A percentile compares a stretch with the other conserved stretches of the same genome.
phyloP scores from a whole-genome alignment of 805 yeast genomes.

The Starmerella floricola region DNA sequence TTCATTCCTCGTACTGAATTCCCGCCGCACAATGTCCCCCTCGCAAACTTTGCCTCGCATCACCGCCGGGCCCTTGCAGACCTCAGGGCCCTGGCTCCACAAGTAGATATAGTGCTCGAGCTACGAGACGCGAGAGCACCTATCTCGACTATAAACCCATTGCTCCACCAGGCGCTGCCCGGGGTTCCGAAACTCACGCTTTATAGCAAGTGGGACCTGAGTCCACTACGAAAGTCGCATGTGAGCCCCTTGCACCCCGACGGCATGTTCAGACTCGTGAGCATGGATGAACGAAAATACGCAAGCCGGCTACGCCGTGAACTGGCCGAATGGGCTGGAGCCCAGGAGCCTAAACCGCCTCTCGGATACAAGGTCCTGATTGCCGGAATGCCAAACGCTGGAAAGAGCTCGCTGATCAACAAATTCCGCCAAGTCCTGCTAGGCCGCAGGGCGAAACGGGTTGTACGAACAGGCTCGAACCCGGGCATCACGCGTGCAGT shows the following conservation, averaged over 20 bases:
- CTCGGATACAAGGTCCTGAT: slow-evolving; percentile 65
- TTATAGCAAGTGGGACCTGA: slow-evolving; percentile 65
- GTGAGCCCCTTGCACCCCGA: slow-evolving; percentile 41
- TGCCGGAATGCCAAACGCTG: slow-evolving; percentile 96
- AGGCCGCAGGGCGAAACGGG: slow-evolving; percentile 35
- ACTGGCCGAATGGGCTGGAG: slow-evolving; percentile 32
- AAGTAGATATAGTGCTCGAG: slow-evolving; percentile 70
- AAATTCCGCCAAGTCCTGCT: slow-evolving; percentile 43
- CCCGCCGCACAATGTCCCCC: slow-evolving; percentile 56
- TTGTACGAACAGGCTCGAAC: slow-evolving; percentile 70
- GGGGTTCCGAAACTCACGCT: slow-evolving; percentile 47
- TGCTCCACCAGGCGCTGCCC: slow-evolving; percentile 56
- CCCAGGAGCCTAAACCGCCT: slow-evolving; percentile 57
- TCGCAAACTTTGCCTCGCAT: slow-evolving; percentile 82
- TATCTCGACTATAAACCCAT: slow-evolving; percentile 61
- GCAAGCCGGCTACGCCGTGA: slow-evolving; percentile 40
- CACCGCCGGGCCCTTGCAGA: slow-evolving; percentile 65
- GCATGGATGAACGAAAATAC: slow-evolving; percentile 43
- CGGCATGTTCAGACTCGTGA: slow-evolving; percentile 39
- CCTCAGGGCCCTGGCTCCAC: slow-evolving; percentile 60
- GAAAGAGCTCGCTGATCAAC: slow-evolving; percentile 81
- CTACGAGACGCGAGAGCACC: slow-evolving; percentile 88
- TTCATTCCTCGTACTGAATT: slow-evolving; percentile 63
- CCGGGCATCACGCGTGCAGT: slow-evolving; percentile 85
- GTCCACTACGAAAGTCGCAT: slow-evolving; percentile 34